Evolutionary conservation across 192 early-diverging fungal species (phyloP).

Genomic region (Irineochytrium annulatum): DNA sequence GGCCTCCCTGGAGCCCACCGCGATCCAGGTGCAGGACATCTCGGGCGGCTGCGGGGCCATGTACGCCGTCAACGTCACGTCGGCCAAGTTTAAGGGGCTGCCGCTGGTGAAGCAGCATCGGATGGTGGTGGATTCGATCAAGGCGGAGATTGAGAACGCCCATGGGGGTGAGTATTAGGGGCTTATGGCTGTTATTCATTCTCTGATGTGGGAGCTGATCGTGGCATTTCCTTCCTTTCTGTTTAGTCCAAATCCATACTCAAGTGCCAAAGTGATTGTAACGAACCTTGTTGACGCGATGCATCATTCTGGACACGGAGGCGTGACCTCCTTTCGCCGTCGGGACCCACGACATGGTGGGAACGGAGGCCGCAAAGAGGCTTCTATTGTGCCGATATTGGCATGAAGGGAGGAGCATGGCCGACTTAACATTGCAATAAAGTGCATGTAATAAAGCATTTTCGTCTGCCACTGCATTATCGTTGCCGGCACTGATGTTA

Average conservation of each 20-base stretch:
- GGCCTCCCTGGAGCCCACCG: background rate
- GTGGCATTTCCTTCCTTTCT: background rate
- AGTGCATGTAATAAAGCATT: too few species aligned
- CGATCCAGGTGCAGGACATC: constrained; percentile 19
- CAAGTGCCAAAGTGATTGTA: constrained; percentile 3
- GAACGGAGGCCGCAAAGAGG: too few species aligned
- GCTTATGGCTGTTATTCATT: background rate
- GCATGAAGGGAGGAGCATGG: too few species aligned
- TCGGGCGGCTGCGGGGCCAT: constrained; percentile 87
- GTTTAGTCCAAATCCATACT: constrained; percentile 12
- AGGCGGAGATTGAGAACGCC: constrained; percentile 89
- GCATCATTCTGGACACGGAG: too few species aligned
- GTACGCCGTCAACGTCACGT: constrained; percentile 89
- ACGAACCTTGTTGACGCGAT: too few species aligned
- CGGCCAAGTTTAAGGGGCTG: constrained; percentile 69
- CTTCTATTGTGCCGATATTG: too few species aligned
- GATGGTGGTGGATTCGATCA: constrained; percentile 79
- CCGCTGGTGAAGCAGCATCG: constrained; percentile 85
- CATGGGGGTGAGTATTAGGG: constrained; percentile 62
- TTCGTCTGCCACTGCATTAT: too few species aligned
- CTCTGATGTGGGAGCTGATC: background rate
- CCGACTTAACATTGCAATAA: too few species aligned
- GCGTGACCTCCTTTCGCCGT: too few species aligned
- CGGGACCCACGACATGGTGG: too few species aligned
- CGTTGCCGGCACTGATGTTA: too few species aligned